Percentiles rank a stretch among this genome's conserved stretches.
phyloP scores from a whole-genome alignment of 2,329 filamentous ascomycete species.

The Xylaria sp. region DNA sequence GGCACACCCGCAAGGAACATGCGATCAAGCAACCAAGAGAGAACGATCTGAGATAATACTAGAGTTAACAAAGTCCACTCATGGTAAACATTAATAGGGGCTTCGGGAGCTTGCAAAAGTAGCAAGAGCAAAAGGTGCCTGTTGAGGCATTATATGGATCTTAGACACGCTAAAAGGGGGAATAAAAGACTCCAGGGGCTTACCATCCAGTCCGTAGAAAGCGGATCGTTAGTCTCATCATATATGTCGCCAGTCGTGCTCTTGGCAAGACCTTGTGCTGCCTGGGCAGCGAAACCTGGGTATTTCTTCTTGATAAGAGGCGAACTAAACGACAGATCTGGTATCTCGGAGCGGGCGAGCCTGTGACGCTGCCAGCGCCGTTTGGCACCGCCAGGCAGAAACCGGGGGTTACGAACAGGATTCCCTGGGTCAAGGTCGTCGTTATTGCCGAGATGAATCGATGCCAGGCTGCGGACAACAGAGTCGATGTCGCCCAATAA shows the following conservation, averaged over 20 bases:
- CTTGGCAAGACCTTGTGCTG: slow-evolving; percentile 31
- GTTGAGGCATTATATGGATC: too few relatives aligned
- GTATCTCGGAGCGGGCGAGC: slow-evolving; percentile 16
- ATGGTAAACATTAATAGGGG: too few relatives aligned
- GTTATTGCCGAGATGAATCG: slow-evolving; percentile 11
- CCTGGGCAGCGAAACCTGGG: slow-evolving; percentile 19
- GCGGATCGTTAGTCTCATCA: slow-evolving; percentile 50
- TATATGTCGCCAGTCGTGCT: slow-evolving; percentile 39
- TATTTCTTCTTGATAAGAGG: slow-evolving; percentile 20
- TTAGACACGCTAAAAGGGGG: too few relatives aligned
- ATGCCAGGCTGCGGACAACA: background rate
- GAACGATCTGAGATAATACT: slow-evolving; percentile 41
- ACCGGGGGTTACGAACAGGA: background rate
- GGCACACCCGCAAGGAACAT: slow-evolving; percentile 54
- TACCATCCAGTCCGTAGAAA: slow-evolving; percentile 52
- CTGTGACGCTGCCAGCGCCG: slow-evolving; percentile 29
- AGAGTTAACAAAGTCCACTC: too few relatives aligned
- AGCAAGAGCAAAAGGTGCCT: too few relatives aligned
- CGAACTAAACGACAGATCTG: slow-evolving; percentile 25
- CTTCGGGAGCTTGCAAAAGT: too few relatives aligned
- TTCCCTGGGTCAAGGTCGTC: background rate
- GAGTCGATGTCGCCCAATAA: background rate
- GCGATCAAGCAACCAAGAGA: slow-evolving; percentile 53
- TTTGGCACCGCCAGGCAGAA: slow-evolving; percentile 25
- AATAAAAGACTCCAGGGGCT: too few relatives aligned